A percentile compares a stretch with the other conserved stretches of the same genome.
Evolutionary conservation across 192 early-diverging fungal genomes (phyloP).

Genomic region (Phycomyces nitens): DNA sequence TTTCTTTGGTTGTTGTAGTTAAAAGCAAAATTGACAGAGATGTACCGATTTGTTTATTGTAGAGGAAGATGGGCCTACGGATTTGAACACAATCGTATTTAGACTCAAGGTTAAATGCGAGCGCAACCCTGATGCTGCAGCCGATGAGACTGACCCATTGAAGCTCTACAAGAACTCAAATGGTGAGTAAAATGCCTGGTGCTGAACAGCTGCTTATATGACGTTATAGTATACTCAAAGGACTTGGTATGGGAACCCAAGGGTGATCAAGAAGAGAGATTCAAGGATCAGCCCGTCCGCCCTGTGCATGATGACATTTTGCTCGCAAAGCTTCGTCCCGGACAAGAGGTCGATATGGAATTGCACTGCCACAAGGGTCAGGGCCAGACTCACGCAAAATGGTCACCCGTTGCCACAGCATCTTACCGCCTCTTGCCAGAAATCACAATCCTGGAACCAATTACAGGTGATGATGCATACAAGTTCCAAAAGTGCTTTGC

Average conservation of each 20-base stretch:
- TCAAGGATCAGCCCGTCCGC: conserved; percentile 61
- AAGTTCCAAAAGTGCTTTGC: conserved; percentile 88
- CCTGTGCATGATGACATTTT: conserved; percentile 92
- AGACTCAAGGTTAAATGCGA: conserved; percentile 73
- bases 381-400: conserved; percentile 96
- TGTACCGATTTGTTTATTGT: not conserved
- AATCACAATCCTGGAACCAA: conserved; percentile 80
- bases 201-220: no score
- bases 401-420: conserved; percentile 94
- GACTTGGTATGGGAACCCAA: conserved; percentile 86
- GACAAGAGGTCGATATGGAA: conserved; percentile 80
- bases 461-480: conserved; percentile 76
- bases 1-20: no score
- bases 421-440: conserved; percentile 93
- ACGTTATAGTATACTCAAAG: conserved; percentile 62
- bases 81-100: conserved; percentile 93
- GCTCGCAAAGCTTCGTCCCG: conserved; percentile 88
- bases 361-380: conserved; percentile 89
- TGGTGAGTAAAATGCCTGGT: no score
- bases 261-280: conserved; percentile 78
- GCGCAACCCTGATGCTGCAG: conserved; percentile 54
- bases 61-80: conserved; percentile 77
- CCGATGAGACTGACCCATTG: conserved; percentile 67
- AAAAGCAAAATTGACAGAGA: not conserved
- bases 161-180: conserved; percentile 70